phyloP scores from a whole-genome alignment of 192 early-diverging fungal genomes.

The Podochytrium sp. region DNA sequence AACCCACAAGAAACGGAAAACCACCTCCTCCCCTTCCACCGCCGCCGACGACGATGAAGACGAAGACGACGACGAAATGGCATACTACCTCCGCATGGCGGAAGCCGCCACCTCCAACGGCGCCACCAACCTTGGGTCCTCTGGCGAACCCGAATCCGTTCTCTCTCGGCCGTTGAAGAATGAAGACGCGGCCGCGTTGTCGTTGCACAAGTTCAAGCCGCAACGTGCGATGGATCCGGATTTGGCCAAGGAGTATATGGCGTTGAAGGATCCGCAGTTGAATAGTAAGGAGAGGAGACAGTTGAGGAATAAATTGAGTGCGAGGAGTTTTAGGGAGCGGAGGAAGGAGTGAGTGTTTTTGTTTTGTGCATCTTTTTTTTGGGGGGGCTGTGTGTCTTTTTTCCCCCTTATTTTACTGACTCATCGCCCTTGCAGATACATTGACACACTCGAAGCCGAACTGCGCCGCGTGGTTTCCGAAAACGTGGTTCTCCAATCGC shows the following conservation, averaged over 20 bases:
- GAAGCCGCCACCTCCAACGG: not conserved
- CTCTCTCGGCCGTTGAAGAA: not conserved
- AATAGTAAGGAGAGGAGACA: slow-evolving; percentile 78
- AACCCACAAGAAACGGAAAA: not conserved
- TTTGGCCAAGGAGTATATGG: slow-evolving; percentile 12
- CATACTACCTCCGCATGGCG: slow-evolving; percentile 9
- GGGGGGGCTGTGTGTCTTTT: too few relatives aligned
- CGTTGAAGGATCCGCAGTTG: slow-evolving; percentile 40
- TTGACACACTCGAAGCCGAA: slow-evolving; percentile 63
- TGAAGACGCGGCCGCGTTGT: not conserved
- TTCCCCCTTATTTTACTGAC: slow-evolving; percentile 22
- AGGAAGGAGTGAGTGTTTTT: slow-evolving; percentile 62
- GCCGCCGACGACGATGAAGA: not conserved
- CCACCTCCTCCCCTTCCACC: not conserved
- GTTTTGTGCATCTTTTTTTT: too few relatives aligned
- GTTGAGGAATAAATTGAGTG: slow-evolving; percentile 86
- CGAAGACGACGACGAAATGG: slow-evolving; percentile 14
- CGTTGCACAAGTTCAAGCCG: slow-evolving; percentile 16
- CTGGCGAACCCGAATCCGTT: not conserved
- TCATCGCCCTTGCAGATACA: slow-evolving; percentile 40
- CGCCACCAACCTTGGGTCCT: not conserved
- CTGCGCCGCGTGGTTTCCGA: slow-evolving; percentile 58
- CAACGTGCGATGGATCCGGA: slow-evolving; percentile 18
- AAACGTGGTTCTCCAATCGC: slow-evolving; percentile 47
- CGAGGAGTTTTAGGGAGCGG: slow-evolving; percentile 81